phyloP scores from a whole-genome alignment of 768 basidiomycete species.

The Lanmaoa rubissima region DNA sequence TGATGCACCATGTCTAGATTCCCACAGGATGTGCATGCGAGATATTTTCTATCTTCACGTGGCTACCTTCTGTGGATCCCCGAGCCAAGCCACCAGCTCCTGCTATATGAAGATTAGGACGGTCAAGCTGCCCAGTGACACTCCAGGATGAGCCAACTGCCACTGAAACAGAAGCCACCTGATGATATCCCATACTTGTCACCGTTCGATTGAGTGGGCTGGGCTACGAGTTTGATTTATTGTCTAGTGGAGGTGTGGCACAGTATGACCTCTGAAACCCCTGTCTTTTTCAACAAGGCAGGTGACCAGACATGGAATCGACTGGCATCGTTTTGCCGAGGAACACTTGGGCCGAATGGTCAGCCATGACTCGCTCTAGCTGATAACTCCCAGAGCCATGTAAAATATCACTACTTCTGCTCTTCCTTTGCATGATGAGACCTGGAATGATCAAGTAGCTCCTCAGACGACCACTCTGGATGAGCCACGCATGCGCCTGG shows the following conservation, averaged over 20 bases:
- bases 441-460: conserved; percentile 68
- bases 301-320: conserved; percentile 9
- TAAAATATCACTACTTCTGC: conserved; percentile 53
- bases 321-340: conserved; percentile 29
- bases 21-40: conserved; percentile 18
- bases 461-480: conserved; percentile 51
- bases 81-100: conserved; percentile 22
- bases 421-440: conserved; percentile 64
- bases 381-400: conserved; percentile 44
- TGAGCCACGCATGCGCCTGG: conserved; percentile 68
- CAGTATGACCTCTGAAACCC: conserved; percentile 23
- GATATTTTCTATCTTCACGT: conserved; percentile 9
- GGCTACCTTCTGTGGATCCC: conserved; percentile 38
- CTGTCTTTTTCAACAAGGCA: conserved; percentile 19
- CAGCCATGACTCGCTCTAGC: conserved; percentile 19
- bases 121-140: neutral
- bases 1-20: neutral
- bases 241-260: conserved; percentile 22
- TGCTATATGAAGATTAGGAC: conserved; percentile 2
- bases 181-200: neutral
- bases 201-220: neutral
- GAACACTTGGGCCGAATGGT: conserved; percentile 8
- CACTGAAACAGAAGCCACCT: neutral
- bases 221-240: conserved; percentile 9
- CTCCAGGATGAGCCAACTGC: neutral